Base-by-base conservation (phyloP, 495 filamentous ascomycete species). In the Cercophora newfieldiana region DNA sequence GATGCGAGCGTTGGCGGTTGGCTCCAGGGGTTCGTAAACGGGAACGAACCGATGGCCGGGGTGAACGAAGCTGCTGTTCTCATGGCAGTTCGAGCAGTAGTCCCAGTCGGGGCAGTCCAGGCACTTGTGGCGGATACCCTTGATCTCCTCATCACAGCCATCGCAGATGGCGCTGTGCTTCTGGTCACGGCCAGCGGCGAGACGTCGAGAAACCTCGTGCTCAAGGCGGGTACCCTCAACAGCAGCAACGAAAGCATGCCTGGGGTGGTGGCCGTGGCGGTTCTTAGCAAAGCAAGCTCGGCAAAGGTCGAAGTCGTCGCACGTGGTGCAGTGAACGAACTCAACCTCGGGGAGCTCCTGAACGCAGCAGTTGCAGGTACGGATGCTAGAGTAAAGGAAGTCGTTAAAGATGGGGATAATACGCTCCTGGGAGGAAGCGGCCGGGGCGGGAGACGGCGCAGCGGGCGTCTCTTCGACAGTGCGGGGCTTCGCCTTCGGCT, bases 41-140 rank as follows among this genome's bases (percentile, higher is more conserved):
- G 91, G 86, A 22, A 92, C 92, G 78, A 99, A 97, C 65, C 96
- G 91, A 77, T 99, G 95, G 30, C 85, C 82, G 30, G 91, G 87
- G 73, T 99, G 95, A 61, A 80, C 87, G 70, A 87, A 81, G 29
- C 77, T 68, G 29, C 91, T 88, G 70, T 81, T 86, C 65, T 82
- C 77, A 59, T 90, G 77, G 78, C 95, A 99, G 4, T 82, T 79
- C n/a, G 85, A 83, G 81, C 95, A 99, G 80, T 91, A 97, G 69
- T 99, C 95, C 91, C 91, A 99, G 74, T 99, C 95, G 30, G 96
- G 95, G 82, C 95, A 99, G 71, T 90, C 89, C 68, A 97, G 83
- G 80, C 95, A 99, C 85, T 99, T 99, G 86, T 98, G 90, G 70
- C 95, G 94, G 50, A 96, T 86, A 70, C 95, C 95, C 72, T 85